Base-by-base conservation (phyloP, 1,139 yeast genomes). In the Scheffersomyces titani region DNA sequence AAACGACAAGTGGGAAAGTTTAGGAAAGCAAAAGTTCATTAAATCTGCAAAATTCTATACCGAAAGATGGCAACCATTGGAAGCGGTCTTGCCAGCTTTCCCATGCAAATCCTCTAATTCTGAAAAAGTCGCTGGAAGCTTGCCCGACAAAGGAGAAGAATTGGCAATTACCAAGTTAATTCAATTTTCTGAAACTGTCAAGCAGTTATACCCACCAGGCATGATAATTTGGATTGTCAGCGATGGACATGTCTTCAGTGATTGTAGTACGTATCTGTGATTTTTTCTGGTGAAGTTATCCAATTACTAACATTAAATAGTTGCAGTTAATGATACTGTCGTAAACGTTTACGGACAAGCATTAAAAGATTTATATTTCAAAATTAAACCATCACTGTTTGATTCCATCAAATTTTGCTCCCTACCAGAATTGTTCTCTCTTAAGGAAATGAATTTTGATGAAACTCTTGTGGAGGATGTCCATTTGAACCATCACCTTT, bases 191-290 rank as follows among this genome's bases (percentile, higher is more conserved):
- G 58, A 57, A 47, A 57, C 59, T 2, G 78, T 84, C 5, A 65
- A 71, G 54, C 60, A 67, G 21, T 62, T 84, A 44, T 85, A 85
- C 67, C 75, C 82, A 1, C 88, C 88, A 0, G 89, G 89, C 1
- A 71, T 84, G 66, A 76, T 79, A 54, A 68, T 84, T 50, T 81
- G 81, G 78, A 83, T 85, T 65, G 87, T 85, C 24, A 82, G 87
- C 66, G 89, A 85, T 63, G 89, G 89, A 0, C 89, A 85, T 65
- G 89, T 85, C 11, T 85, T 85, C 69, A 82, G 87, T 59, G 89
- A 85, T 67, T 85, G 89, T 69, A 83, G 81, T 66, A 82, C 19
- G 66, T 63, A 58, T 55, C 6, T 16, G n/a, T 9, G n/a, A 50
- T 22, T 46, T 51, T 55, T 50, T 20, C 19, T 9, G 18, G 9